These are phyloP conservation scores for Waltergamsia citrina DNA, from an alignment of 2,329 filamentous ascomycete species.

Conservation along the genomic window DNA sequence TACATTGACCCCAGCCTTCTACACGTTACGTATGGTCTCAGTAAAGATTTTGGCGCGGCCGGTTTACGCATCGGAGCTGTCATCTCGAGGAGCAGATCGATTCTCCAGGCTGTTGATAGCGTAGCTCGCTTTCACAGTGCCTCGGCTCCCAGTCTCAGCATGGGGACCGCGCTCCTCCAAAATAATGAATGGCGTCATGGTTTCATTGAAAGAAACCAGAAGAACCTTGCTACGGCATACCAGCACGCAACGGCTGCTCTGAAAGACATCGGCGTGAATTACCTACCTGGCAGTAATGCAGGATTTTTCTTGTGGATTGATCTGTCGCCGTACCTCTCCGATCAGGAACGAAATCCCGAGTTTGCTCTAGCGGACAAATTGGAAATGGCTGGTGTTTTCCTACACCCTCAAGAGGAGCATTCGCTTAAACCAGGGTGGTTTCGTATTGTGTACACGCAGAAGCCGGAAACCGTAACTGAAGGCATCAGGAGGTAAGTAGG, in stretches of 20 bases:
- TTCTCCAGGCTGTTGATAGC: conserved; percentile 23
- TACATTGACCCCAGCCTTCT: conserved; percentile 37
- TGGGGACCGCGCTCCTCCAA: conserved; percentile 33
- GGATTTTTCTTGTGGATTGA: conserved; percentile 49
- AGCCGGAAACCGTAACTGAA: conserved; percentile 20
- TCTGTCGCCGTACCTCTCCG: conserved; percentile 31
- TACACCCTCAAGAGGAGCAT: conserved; percentile 38
- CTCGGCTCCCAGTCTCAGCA: conserved; percentile 31
- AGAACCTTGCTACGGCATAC: conserved; percentile 28
- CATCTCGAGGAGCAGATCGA: conserved; percentile 24
- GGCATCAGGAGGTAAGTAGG: conserved; percentile 22
- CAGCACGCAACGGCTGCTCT: conserved; percentile 26
- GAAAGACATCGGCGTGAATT: conserved; percentile 29
- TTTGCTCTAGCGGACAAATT: conserved; percentile 33
- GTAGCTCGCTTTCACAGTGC: conserved; percentile 36
- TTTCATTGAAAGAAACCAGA: conserved; percentile 30
- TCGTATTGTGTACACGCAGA: conserved; percentile 40
- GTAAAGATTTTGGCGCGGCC: conserved; percentile 42
- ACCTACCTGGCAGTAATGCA: conserved; percentile 37
- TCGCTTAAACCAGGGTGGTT: conserved; percentile 40
- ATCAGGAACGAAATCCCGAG: conserved; percentile 24
- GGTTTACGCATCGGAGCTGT: conserved; percentile 40
- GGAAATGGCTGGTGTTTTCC: conserved; percentile 34
- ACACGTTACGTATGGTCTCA: conserved; percentile 37
- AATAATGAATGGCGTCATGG: conserved; percentile 31